Percentiles rank a stretch among this genome's conserved stretches.
Conservation (phyloP, 345 rosid genomes). For the Eucalyptus dawsonii region DNA sequence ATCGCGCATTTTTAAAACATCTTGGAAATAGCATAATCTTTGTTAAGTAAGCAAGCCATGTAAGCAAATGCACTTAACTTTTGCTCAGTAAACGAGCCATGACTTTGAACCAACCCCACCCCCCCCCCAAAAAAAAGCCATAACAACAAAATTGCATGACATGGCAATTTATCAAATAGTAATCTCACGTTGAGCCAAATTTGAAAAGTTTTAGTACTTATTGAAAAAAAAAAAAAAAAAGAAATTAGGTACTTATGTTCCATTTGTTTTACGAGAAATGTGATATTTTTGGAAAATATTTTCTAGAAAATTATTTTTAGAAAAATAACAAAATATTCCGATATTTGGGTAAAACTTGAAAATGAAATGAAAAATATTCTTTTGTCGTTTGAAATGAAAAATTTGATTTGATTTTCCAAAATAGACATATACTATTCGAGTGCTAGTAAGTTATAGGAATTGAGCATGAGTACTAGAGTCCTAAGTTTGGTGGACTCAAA, state of each 20-base stretch:
- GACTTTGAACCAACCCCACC: too few species aligned
- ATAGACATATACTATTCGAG: neutral
- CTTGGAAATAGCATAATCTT: neutral
- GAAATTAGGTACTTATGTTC: rapidly evolving
- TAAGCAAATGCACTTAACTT: neutral
- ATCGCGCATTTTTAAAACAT: rapidly evolving
- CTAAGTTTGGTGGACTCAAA: neutral
- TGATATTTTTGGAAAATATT: too few species aligned
- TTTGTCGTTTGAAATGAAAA: too few species aligned
- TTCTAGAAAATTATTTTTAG: too few species aligned
- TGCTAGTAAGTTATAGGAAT: neutral
- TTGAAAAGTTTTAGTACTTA: too few species aligned
- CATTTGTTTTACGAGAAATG: too few species aligned
- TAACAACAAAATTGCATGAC: neutral
- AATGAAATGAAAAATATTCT: too few species aligned
- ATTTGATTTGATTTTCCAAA: too few species aligned
- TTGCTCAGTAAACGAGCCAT: too few species aligned
- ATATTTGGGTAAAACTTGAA: too few species aligned
- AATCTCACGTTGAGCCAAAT: neutral
- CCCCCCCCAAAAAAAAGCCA: too few species aligned
- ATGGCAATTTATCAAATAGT: neutral
- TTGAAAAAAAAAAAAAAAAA: too few species aligned
- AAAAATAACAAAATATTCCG: rapidly evolving
- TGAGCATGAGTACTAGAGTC: neutral
- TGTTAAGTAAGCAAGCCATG: neutral